Conservation (phyloP, 108 stramenopile genomes). For the Asterionellopsis glacialis region DNA sequence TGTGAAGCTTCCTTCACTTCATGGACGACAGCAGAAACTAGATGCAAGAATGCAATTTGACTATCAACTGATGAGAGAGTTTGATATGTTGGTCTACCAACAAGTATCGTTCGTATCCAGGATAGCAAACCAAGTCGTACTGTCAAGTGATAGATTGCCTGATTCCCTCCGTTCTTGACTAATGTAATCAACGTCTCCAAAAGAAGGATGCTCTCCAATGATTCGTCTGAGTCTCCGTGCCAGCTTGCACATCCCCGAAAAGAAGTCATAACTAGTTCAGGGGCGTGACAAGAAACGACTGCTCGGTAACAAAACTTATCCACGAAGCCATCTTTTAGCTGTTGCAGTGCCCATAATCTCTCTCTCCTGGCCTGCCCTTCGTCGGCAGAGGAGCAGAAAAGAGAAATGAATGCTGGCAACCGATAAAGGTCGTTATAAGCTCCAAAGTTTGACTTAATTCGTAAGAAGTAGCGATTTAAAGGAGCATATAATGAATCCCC, state of each 20-base stretch:
- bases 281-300: constrained; percentile 65
- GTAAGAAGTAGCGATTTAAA: constrained; percentile 74
- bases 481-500: constrained; percentile 68
- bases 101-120: constrained; percentile 24
- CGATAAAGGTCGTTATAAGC: constrained; percentile 73
- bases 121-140: constrained; percentile 30
- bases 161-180: constrained; percentile 20
- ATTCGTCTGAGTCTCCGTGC: constrained; percentile 9
- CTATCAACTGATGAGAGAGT: constrained; percentile 9
- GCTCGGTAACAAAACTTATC: constrained; percentile 60
- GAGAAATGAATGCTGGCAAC: constrained; percentile 74
- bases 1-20: too few relatives aligned
- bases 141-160: constrained; percentile 21
- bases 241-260: constrained; percentile 31
- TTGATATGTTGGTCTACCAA: constrained; percentile 6
- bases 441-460: constrained; percentile 56
- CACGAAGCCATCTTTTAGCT: constrained; percentile 57
- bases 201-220: constrained; percentile 26
- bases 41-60: constrained; percentile 5
- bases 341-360: constrained; percentile 62
- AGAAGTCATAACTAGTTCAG: constrained; percentile 66
- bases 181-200: constrained; percentile 23
- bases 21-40: background rate
- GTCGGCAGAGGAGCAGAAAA: constrained; percentile 69
- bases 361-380: constrained; percentile 44